phyloP scores from a whole-genome alignment of 768 basidiomycete genomes.

The Cantharellus anzutake region DNA sequence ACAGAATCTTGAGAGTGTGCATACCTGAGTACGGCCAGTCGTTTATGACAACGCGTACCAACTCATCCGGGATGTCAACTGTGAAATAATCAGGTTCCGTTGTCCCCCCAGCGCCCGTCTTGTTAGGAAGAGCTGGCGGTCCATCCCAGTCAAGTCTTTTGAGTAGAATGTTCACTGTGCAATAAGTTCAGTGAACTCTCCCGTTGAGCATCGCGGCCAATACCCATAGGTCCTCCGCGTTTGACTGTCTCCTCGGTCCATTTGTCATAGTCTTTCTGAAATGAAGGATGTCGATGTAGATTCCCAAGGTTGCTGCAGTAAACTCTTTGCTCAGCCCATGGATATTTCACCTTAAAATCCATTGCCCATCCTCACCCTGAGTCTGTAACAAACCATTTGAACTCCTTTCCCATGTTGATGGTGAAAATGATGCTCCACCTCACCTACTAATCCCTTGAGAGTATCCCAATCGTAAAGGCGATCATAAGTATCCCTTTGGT shows the following conservation, averaged over 20 bases:
- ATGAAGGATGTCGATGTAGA: slow-evolving; percentile 47
- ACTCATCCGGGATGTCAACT: slow-evolving; percentile 34
- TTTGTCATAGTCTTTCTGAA: slow-evolving; percentile 46
- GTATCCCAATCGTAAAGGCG: slow-evolving; percentile 7
- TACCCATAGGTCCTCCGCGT: slow-evolving; percentile 49
- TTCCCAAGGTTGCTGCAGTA: slow-evolving; percentile 51
- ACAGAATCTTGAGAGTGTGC: slow-evolving; percentile 8
- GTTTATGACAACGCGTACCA: slow-evolving; percentile 55
- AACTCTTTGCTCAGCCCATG: not conserved
- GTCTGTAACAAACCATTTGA: not conserved
- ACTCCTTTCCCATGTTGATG: not conserved
- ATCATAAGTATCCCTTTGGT: not conserved
- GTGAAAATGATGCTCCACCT: not conserved
- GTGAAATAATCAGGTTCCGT: slow-evolving; percentile 39
- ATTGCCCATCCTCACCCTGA: not conserved
- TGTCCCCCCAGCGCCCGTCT: not conserved
- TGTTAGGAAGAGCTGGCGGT: slow-evolving; percentile 5
- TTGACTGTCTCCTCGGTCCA: slow-evolving; percentile 37
- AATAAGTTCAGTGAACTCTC: not conserved
- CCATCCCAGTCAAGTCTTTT: slow-evolving; percentile 47
- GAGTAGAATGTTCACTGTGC: slow-evolving; percentile 51
- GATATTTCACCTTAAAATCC: not conserved
- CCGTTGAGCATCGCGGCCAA: not conserved
- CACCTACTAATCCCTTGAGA: slow-evolving; percentile 8
- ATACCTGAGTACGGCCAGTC: slow-evolving; percentile 81